Percentiles rank a stretch among this genome's conserved stretches.
Conservation (phyloP, 805 yeast species). For the Wickerhamiella kurtzmanii region DNA sequence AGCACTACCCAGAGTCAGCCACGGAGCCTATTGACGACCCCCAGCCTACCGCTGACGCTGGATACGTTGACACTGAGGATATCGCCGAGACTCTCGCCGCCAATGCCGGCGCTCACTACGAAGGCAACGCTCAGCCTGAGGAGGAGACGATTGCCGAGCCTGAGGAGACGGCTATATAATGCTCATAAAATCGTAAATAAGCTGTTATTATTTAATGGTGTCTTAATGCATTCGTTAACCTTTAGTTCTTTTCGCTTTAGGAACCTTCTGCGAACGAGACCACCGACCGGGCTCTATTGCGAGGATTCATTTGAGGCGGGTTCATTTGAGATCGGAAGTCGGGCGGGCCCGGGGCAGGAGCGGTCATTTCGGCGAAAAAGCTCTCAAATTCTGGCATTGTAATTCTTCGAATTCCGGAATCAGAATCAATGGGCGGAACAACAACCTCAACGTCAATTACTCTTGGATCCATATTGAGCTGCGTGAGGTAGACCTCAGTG, state of each 20-base stretch:
- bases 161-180: not conserved
- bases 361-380: too few species aligned
- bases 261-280: not conserved
- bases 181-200: too few species aligned
- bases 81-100: not conserved
- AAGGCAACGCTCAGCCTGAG: not conserved
- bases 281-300: too few species aligned
- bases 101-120: not conserved
- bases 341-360: too few species aligned
- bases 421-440: not conserved
- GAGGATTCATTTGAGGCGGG: too few species aligned
- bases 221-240: too few species aligned
- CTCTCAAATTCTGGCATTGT: too few species aligned
- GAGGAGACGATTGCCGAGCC: not conserved
- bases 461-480: not conserved
- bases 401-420: not conserved
- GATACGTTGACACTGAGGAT: not conserved
- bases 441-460: not conserved
- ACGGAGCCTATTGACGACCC: not conserved
- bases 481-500: not conserved
- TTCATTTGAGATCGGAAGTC: too few species aligned
- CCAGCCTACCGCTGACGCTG: not conserved
- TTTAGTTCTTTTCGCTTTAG: not conserved
- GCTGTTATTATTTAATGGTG: too few species aligned
- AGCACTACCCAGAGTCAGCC: not conserved